phyloP scores from a whole-genome alignment of 768 basidiomycete genomes.

The Cubamyces sp. region DNA sequence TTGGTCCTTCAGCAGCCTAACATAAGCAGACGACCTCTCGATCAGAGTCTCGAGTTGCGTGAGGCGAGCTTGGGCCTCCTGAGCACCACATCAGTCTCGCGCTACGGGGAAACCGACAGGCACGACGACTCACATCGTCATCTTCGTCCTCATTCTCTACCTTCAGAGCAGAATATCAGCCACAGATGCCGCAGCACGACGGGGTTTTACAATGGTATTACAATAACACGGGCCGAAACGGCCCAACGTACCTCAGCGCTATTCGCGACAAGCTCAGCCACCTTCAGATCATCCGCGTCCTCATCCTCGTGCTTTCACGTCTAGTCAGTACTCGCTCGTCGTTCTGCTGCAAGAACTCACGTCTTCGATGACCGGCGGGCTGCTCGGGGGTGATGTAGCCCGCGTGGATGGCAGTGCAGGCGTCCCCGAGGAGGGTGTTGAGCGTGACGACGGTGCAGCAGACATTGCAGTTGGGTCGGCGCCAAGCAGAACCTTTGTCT shows the following conservation, averaged over 20 bases:
- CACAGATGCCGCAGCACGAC: not conserved
- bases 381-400: conserved; percentile 21
- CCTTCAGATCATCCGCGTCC: not conserved
- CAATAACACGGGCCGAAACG: no score
- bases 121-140: not conserved
- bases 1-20: conserved; percentile 66
- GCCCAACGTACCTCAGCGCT: not conserved
- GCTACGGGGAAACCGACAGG: no score
- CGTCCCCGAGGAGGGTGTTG: conserved; percentile 1
- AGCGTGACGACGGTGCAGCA: conserved; percentile 15
- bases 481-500: no score
- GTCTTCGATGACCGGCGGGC: conserved; percentile 11
- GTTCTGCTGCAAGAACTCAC: not conserved
- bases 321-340: no score
- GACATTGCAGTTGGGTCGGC: conserved; percentile 10
- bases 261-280: not conserved
- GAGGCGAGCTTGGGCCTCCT: conserved; percentile 22
- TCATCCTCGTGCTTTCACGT: no score
- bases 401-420: conserved; percentile 15
- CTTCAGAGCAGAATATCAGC: not conserved
- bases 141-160: not conserved
- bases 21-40: conserved; percentile 77
- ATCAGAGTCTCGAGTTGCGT: conserved; percentile 63
- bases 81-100: not conserved
- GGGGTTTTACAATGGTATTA: not conserved